Conservation (phyloP, 2,329 filamentous ascomycete genomes). For the Aureobasidium sp. region DNA sequence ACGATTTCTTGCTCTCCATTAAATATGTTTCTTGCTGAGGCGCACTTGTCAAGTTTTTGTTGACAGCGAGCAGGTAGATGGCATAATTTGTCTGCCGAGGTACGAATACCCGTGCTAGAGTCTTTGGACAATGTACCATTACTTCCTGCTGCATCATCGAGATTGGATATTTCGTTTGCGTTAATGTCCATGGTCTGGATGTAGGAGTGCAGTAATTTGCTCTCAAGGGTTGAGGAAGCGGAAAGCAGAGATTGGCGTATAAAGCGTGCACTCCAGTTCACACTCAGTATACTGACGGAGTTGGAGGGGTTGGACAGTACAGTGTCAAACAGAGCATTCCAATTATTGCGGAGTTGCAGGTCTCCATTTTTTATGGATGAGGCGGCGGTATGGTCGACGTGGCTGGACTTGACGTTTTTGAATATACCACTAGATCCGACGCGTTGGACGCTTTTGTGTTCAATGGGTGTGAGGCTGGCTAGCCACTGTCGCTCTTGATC, state of each 20-base stretch:
- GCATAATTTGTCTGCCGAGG: constrained; percentile 34
- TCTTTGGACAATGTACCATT: constrained; percentile 22
- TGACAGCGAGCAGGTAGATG: constrained; percentile 19
- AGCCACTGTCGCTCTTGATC: constrained; percentile 33
- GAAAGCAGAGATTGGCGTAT: constrained; percentile 25
- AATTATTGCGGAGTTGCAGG: constrained; percentile 32
- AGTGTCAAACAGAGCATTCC: constrained; percentile 26
- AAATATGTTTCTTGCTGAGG: background rate
- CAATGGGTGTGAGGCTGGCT: constrained; percentile 29
- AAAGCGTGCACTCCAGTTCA: constrained; percentile 41
- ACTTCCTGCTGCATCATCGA: constrained; percentile 21
- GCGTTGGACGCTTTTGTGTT: constrained; percentile 33
- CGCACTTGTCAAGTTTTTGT: background rate
- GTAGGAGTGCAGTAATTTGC: background rate
- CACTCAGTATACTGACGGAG: constrained; percentile 33
- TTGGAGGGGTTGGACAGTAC: constrained; percentile 12
- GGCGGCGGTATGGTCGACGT: constrained; percentile 24
- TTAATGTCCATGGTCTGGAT: constrained; percentile 19
- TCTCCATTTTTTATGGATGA: constrained; percentile 25
- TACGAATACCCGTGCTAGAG: constrained; percentile 25
- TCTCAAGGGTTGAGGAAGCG: background rate
- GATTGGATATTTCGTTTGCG: constrained; percentile 31
- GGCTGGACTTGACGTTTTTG: constrained; percentile 25
- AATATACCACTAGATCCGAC: constrained; percentile 35
- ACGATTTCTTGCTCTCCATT: constrained; percentile 17